Evolutionary conservation across 805 yeast genomes (phyloP).

Genomic region (Naumovozyma dairenensis): DNA sequence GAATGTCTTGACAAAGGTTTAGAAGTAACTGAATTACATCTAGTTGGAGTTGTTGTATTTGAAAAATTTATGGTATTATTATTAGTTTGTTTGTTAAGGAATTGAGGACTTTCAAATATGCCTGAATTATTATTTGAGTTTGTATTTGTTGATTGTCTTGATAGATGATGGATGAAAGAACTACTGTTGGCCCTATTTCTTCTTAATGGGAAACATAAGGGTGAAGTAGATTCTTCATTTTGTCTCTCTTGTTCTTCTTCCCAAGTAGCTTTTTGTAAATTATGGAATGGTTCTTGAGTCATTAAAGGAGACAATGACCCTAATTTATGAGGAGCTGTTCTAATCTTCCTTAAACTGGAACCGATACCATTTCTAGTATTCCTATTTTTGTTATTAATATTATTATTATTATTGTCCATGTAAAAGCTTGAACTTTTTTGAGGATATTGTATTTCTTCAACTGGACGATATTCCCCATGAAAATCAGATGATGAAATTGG

Average conservation of each 20-base stretch:
- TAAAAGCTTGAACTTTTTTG: no score
- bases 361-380: no score
- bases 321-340: background rate
- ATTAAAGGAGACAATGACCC: background rate
- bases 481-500: no score
- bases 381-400: no score
- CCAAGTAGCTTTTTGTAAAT: background rate
- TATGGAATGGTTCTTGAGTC: background rate
- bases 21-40: background rate
- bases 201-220: background rate
- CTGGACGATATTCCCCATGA: no score
- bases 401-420: no score
- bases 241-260: no score
- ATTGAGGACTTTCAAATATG: background rate
- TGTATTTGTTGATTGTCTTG: constrained; percentile 3
- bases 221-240: no score
- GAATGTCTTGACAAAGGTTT: constrained; percentile 3
- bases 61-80: background rate
- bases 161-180: constrained; percentile 7
- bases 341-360: background rate
- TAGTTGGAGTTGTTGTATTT: constrained; percentile 1
- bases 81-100: background rate
- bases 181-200: constrained; percentile 10
- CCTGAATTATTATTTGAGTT: background rate
- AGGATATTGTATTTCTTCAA: no score